phyloP scores from a whole-genome alignment of 192 early-diverging fungal genomes.

The Chytriomyces sp. region DNA sequence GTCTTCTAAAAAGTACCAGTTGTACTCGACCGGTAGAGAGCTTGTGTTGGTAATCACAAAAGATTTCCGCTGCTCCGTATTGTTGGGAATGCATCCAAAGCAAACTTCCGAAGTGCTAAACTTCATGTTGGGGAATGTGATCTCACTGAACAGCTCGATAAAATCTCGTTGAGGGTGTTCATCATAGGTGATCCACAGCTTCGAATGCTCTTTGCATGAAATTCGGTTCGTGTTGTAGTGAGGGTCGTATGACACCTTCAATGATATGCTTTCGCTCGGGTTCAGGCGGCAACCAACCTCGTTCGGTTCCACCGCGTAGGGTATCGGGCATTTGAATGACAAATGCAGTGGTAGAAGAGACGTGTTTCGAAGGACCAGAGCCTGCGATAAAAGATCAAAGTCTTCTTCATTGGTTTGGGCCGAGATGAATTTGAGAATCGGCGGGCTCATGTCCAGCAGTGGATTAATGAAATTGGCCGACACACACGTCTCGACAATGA shows the following conservation, averaged over 20 bases:
- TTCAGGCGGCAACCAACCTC: slow-evolving; percentile 36
- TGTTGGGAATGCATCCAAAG: slow-evolving; percentile 60
- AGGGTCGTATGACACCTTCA: slow-evolving; percentile 52
- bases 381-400: slow-evolving; percentile 42
- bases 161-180: slow-evolving; percentile 64
- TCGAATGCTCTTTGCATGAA: slow-evolving; percentile 53
- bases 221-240: slow-evolving; percentile 51
- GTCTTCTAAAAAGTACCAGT: slow-evolving; percentile 53
- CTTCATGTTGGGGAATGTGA: slow-evolving; percentile 60
- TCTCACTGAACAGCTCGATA: slow-evolving; percentile 56
- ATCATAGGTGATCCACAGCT: slow-evolving; percentile 55
- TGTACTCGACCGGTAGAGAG: slow-evolving; percentile 55
- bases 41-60: slow-evolving; percentile 56
- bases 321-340: slow-evolving; percentile 51
- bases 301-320: slow-evolving; percentile 44
- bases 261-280: slow-evolving; percentile 37
- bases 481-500: slow-evolving; percentile 46
- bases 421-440: slow-evolving; percentile 52
- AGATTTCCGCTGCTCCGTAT: slow-evolving; percentile 48
- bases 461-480: slow-evolving; percentile 65
- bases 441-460: slow-evolving; percentile 49
- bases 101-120: slow-evolving; percentile 39
- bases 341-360: slow-evolving; percentile 54
- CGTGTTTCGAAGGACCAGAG: slow-evolving; percentile 52
- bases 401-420: slow-evolving; percentile 53